Evolutionary conservation across 768 basidiomycete species (phyloP).

Genomic region (Hysterangium stoloniferum): DNA sequence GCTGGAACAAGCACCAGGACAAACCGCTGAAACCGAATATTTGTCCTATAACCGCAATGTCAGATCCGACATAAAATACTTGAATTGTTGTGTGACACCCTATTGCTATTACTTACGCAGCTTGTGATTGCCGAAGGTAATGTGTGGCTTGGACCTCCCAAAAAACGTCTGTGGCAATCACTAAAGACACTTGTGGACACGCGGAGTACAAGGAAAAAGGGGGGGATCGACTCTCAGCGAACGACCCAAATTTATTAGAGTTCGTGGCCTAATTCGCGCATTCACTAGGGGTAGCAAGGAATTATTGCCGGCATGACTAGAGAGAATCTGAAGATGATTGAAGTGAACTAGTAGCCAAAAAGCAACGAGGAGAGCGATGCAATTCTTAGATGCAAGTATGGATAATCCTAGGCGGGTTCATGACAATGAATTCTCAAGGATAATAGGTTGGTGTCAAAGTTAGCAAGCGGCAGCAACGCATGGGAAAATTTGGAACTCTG

Average conservation of each 20-base stretch:
- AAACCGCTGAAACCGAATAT: background rate
- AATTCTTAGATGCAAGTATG: too few species aligned
- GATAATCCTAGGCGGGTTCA: too few species aligned
- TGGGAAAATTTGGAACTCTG: too few species aligned
- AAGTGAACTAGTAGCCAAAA: background rate
- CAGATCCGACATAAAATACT: background rate
- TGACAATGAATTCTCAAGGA: too few species aligned
- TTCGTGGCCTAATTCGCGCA: background rate
- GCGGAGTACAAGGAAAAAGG: background rate
- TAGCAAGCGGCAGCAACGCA: too few species aligned
- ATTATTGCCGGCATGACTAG: background rate
- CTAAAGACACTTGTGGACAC: background rate
- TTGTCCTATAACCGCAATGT: slow-evolving; percentile 2
- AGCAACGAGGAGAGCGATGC: background rate
- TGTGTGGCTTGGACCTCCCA: background rate
- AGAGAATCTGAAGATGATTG: background rate
- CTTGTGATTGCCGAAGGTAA: background rate
- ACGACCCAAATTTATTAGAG: background rate
- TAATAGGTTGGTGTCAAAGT: too few species aligned
- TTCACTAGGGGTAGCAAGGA: background rate
- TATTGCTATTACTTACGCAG: background rate
- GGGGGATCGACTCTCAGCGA: background rate
- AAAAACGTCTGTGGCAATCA: background rate
- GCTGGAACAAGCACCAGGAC: background rate
- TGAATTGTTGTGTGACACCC: background rate